Conservation (phyloP, 2,329 filamentous ascomycete species). For the Rhinocladiella mackenziei region DNA sequence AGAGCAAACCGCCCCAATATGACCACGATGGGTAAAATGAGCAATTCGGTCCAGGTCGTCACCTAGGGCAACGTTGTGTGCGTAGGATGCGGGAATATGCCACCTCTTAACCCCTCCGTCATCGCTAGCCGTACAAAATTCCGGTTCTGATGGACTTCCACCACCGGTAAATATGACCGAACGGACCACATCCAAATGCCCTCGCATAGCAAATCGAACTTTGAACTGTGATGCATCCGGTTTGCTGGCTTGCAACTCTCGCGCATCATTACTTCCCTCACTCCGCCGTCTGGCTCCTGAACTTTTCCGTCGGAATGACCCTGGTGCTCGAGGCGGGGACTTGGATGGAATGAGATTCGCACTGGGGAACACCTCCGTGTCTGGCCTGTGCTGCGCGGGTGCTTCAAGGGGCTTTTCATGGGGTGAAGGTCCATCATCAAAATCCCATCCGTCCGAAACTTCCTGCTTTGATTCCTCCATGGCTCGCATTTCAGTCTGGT, state of each 20-base stretch:
- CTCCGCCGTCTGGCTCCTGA: constrained; percentile 66
- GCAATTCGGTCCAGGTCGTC: constrained; percentile 87
- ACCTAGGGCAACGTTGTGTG: constrained; percentile 50
- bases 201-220: constrained; percentile 83
- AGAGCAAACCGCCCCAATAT: constrained; percentile 83
- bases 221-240: constrained; percentile 77
- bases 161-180: constrained; percentile 96
- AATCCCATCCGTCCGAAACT: constrained; percentile 82
- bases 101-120: constrained; percentile 96
- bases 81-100: constrained; percentile 76
- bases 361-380: constrained; percentile 81
- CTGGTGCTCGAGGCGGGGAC: constrained; percentile 63
- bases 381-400: constrained; percentile 62
- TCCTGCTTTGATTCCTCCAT: constrained; percentile 34
- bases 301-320: constrained; percentile 72
- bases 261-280: constrained; percentile 61
- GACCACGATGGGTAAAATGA: constrained; percentile 92
- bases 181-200: constrained; percentile 88
- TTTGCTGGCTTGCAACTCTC: constrained; percentile 49
- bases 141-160: constrained; percentile 89
- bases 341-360: constrained; percentile 74
- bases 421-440: constrained; percentile 67
- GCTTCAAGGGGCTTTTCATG: constrained; percentile 44
- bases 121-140: constrained; percentile 93
- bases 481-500: constrained; percentile 45